phyloP scores from a whole-genome alignment of 768 basidiomycete genomes.

The Lactarius quietus region DNA sequence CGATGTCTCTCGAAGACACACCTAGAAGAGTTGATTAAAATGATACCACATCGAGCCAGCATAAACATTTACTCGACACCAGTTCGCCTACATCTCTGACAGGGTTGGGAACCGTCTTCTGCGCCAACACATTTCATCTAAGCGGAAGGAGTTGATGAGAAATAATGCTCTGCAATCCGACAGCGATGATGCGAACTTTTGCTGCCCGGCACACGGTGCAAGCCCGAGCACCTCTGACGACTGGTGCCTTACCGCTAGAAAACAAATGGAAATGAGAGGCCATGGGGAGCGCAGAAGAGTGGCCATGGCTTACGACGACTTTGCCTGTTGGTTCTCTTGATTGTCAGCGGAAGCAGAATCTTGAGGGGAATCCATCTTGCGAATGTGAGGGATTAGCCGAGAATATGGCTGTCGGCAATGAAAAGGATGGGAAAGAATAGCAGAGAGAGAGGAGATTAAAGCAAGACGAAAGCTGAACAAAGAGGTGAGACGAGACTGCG shows the following conservation, averaged over 20 bases:
- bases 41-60: constrained; percentile 24
- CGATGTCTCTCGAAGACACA: constrained; percentile 89
- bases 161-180: constrained; percentile 20
- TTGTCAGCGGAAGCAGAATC: constrained; percentile 7
- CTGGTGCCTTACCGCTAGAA: constrained; percentile 40
- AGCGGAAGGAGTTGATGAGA: constrained; percentile 10
- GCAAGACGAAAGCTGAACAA: neutral
- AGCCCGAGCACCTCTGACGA: constrained; percentile 54
- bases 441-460: neutral
- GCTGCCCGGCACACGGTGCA: constrained; percentile 84
- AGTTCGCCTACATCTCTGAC: constrained; percentile 81
- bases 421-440: neutral
- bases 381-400: neutral
- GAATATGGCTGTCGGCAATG: constrained; percentile 4
- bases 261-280: neutral
- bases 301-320: constrained; percentile 19
- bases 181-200: constrained; percentile 48
- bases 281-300: neutral
- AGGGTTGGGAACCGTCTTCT: constrained; percentile 76
- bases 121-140: constrained; percentile 93
- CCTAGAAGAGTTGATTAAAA: constrained; percentile 37
- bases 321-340: constrained; percentile 23
- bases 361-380: constrained; percentile 20
- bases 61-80: constrained; percentile 48
- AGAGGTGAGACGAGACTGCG: neutral